phyloP scores from a whole-genome alignment of 176 grass and related monocot species.

The Tuctoria greenei region DNA sequence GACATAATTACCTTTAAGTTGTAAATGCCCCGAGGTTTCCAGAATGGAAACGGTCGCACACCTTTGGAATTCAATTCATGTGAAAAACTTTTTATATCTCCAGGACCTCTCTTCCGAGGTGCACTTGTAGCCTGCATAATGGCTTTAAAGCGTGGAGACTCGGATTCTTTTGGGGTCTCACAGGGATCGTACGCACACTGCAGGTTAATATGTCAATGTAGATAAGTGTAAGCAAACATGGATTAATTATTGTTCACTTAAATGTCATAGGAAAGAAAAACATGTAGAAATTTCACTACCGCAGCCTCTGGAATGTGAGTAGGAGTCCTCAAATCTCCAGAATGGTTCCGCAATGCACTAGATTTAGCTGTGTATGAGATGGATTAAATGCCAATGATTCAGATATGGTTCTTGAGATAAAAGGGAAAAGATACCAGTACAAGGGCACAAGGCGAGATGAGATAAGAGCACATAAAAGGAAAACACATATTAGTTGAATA shows the following conservation, averaged over 20 bases:
- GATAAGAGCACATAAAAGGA: constrained; percentile 21
- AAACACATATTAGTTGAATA: not conserved
- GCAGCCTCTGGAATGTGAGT: constrained; percentile 64
- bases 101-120: constrained; percentile 86
- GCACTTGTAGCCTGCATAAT: constrained; percentile 99
- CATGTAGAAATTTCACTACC: constrained; percentile 48
- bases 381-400: constrained; percentile 10
- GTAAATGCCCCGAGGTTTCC: constrained; percentile 86
- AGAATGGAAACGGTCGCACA: constrained; percentile 93
- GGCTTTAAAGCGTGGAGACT: constrained; percentile 98
- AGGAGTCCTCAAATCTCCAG: constrained; percentile 76
- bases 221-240: constrained; percentile 19
- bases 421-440: not conserved
- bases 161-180: constrained; percentile 97
- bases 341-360: constrained; percentile 60
- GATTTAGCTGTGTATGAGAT: constrained; percentile 73
- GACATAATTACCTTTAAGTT: constrained; percentile 79
- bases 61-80: constrained; percentile 99
- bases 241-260: constrained; percentile 24
- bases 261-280: constrained; percentile 23
- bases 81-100: constrained; percentile 96
- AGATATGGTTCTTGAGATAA: constrained; percentile 28
- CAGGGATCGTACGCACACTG: constrained; percentile 88
- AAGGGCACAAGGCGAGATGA: constrained; percentile 1
- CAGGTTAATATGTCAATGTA: constrained; percentile 38